These are phyloP conservation scores for Zostera marina DNA, from an alignment of 116 monocot species.

Conservation along the genomic window DNA sequence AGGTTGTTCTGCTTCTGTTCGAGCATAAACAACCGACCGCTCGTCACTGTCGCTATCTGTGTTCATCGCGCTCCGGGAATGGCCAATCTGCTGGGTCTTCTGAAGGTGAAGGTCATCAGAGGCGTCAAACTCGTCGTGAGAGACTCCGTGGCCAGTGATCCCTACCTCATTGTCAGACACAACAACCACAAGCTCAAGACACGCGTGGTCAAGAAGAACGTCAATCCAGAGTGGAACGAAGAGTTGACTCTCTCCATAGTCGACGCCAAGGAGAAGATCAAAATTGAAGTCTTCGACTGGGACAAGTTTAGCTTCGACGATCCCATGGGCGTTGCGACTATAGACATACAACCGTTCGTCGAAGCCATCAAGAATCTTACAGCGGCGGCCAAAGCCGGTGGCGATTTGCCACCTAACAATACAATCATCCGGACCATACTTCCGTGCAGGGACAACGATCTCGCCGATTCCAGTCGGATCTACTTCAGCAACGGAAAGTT, in stretches of 20 bases:
- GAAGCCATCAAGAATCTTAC: conserved; percentile 18
- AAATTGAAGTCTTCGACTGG: conserved; percentile 26
- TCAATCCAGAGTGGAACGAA: too few species aligned
- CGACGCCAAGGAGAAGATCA: too few species aligned
- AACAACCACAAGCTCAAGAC: too few species aligned
- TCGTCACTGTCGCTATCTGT: too few species aligned
- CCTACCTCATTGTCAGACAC: conserved; percentile 26
- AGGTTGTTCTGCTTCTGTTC: too few species aligned
- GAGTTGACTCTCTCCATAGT: too few species aligned
- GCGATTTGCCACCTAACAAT: conserved; percentile 1
- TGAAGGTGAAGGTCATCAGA: conserved; percentile 25
- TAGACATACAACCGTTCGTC: conserved; percentile 16
- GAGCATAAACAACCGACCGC: too few species aligned
- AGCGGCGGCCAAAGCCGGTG: neutral
- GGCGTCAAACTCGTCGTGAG: conserved; percentile 41
- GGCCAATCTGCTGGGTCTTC: conserved; percentile 20
- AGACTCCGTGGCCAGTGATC: conserved; percentile 28
- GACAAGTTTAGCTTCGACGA: conserved; percentile 39
- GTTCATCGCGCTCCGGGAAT: too few species aligned
- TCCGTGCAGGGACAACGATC: conserved; percentile 15
- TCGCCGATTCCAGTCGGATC: conserved; percentile 17
- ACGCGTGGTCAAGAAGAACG: too few species aligned
- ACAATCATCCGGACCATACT: conserved; percentile 16
- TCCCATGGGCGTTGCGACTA: conserved; percentile 30
- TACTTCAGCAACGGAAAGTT: neutral